A percentile compares a stretch with the other conserved stretches of the same genome.
phyloP scores from a whole-genome alignment of 495 filamentous ascomycete species.

The Hypomontagnella monticulosa region DNA sequence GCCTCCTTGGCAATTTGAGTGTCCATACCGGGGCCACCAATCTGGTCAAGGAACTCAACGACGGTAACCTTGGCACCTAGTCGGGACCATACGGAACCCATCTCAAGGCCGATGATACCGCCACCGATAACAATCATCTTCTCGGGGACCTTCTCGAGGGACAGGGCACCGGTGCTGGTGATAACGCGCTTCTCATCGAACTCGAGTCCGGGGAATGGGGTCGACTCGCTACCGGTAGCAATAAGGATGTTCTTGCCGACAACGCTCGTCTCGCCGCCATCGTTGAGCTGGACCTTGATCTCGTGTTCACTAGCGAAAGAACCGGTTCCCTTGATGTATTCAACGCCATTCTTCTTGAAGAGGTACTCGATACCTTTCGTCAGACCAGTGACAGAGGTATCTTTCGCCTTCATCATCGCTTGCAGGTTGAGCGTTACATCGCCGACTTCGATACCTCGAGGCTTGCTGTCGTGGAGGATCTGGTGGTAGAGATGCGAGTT shows the following conservation, averaged over 20 bases:
- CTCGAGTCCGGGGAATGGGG: constrained; percentile 93
- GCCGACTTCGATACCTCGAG: constrained; percentile 91
- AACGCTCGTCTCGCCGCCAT: constrained; percentile 86
- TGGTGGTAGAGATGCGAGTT: constrained; percentile 99
- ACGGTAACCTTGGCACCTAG: constrained; percentile 95
- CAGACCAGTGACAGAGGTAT: constrained; percentile 84
- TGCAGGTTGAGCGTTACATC: constrained; percentile 94
- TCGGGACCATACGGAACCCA: constrained; percentile 97
- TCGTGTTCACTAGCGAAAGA: constrained; percentile 90
- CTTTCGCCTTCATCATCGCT: constrained; percentile 98
- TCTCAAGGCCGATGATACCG: constrained; percentile 98
- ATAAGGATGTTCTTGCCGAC: constrained; percentile 97
- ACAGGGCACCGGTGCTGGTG: constrained; percentile 93
- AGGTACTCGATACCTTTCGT: constrained; percentile 98
- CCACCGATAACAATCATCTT: constrained; percentile 98
- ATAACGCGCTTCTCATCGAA: constrained; percentile 98
- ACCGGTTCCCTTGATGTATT: constrained; percentile 93
- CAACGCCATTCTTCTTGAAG: constrained; percentile 98
- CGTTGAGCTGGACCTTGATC: constrained; percentile 85
- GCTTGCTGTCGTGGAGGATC: constrained; percentile 95
- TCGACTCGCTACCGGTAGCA: constrained; percentile 91
- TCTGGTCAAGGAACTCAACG: constrained; percentile 94
- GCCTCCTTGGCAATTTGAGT: constrained; percentile 88
- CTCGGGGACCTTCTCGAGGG: constrained; percentile 89
- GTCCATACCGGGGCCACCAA: constrained; percentile 98